Evolutionary conservation across 441 rosid genomes (phyloP).

Genomic region (Adansonia gregorii): DNA sequence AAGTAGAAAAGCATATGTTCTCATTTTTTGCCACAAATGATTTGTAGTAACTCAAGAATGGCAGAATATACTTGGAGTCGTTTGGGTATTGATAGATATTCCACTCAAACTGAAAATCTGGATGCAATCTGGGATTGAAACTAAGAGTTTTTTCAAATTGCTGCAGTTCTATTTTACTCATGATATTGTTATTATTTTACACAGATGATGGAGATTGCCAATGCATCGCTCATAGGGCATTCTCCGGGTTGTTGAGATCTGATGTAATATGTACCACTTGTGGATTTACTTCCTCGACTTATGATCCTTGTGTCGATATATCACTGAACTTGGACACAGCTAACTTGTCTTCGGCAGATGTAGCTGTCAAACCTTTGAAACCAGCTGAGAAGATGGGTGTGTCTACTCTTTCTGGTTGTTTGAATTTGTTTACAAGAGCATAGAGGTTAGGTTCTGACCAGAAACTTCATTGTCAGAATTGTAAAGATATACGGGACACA

Average conservation of each 20-base stretch:
- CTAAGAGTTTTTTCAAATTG: neutral
- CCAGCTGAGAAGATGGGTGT: constrained; percentile 42
- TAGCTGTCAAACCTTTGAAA: constrained; percentile 43
- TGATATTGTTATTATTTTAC: constrained; percentile 29
- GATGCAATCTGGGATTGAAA: neutral
- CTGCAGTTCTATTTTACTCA: constrained; percentile 25
- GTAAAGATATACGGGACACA: constrained; percentile 67
- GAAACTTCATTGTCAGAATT: constrained; percentile 73
- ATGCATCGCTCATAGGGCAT: constrained; percentile 80
- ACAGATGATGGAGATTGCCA: constrained; percentile 77
- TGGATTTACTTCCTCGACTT: constrained; percentile 80
- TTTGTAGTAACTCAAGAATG: constrained; percentile 16
- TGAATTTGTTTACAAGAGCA: constrained; percentile 74
- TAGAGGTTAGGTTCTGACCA: constrained; percentile 83
- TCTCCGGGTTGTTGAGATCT: constrained; percentile 59
- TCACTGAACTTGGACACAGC: constrained; percentile 66
- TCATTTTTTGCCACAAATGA: neutral
- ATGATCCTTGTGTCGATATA: constrained; percentile 82
- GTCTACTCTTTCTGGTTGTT: constrained; percentile 71
- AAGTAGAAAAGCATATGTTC: neutral
- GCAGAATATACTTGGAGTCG: constrained; percentile 13
- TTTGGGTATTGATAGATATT: neutral
- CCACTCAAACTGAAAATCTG: neutral
- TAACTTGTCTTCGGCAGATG: constrained; percentile 36
- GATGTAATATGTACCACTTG: constrained; percentile 55